These are phyloP conservation scores for Secale cereale DNA, from an alignment of 176 grass and related monocot genomes.

Conservation along the genomic window DNA sequence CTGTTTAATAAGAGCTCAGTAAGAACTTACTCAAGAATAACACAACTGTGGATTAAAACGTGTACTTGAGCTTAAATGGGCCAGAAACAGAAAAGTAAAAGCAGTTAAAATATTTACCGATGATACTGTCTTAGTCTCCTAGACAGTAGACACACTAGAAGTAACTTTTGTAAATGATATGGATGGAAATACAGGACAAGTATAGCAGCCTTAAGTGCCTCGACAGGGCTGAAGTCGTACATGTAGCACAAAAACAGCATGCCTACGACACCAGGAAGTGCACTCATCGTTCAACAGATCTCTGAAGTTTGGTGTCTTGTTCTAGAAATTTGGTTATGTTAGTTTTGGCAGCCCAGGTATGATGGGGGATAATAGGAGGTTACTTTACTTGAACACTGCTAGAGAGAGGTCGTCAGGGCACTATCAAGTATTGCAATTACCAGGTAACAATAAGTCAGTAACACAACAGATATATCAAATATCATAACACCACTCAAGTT, in stretches of 20 bases:
- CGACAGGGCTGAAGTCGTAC: neutral
- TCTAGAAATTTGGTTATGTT: neutral
- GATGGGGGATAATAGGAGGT: neutral
- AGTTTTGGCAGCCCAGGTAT: neutral
- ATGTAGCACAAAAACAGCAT: neutral
- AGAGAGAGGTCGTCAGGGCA: neutral
- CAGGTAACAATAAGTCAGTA: neutral
- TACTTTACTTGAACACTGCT: neutral
- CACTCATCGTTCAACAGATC: neutral
- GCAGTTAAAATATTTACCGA: neutral
- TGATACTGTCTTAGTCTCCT: neutral
- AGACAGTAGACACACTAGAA: neutral
- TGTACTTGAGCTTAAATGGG: neutral
- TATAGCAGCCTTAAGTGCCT: neutral
- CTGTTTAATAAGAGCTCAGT: constrained; percentile 1
- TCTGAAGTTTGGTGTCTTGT: neutral
- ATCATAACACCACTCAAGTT: neutral
- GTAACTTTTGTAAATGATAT: neutral
- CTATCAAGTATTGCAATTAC: neutral
- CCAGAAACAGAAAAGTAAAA: neutral
- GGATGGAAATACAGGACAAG: neutral
- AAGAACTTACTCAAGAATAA: constrained; percentile 14
- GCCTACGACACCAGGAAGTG: neutral
- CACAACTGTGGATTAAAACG: neutral
- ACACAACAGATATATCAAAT: neutral